These are phyloP conservation scores for Macrocystidia cucumis DNA, from an alignment of 1,284 basidiomycete genomes.

Conservation along the genomic window DNA sequence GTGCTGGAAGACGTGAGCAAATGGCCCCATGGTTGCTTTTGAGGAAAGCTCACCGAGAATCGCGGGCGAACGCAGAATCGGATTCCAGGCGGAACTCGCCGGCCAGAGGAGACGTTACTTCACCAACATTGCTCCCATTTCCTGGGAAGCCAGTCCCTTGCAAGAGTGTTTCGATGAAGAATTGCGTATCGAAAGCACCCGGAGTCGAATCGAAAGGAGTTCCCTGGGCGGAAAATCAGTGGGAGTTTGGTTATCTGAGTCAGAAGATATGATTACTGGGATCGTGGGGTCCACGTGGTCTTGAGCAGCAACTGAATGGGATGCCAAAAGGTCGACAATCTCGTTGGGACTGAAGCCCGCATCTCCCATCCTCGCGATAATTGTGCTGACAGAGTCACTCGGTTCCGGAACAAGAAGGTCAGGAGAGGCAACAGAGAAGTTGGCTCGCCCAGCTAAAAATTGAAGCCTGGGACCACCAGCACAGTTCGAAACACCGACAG, in stretches of 20 bases:
- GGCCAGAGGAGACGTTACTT: background rate
- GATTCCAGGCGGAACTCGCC: background rate
- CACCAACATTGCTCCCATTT: background rate
- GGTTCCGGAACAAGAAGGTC: constrained; percentile 31
- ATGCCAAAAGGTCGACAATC: constrained; percentile 32
- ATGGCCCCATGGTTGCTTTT: no score
- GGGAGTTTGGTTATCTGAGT: no score
- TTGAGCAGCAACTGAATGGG: constrained; percentile 29
- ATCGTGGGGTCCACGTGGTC: constrained; percentile 21
- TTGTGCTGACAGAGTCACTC: constrained; percentile 26
- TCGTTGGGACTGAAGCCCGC: constrained; percentile 30
- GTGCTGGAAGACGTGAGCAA: no score
- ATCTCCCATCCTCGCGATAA: constrained; percentile 30
- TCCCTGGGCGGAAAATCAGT: no score
- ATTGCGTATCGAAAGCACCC: background rate
- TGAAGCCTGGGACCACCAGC: constrained; percentile 30
- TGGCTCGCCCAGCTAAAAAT: constrained; percentile 28
- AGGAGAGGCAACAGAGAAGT: constrained; percentile 24
- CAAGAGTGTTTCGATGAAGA: background rate
- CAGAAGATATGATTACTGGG: no score
- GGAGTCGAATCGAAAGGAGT: constrained; percentile 1
- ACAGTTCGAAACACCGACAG: constrained; percentile 32
- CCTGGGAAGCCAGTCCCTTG: background rate
- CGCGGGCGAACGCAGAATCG: background rate
- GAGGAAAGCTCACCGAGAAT: no score